phyloP scores from a whole-genome alignment of 1,284 basidiomycete genomes.

The Naganishia liquefaciens region DNA sequence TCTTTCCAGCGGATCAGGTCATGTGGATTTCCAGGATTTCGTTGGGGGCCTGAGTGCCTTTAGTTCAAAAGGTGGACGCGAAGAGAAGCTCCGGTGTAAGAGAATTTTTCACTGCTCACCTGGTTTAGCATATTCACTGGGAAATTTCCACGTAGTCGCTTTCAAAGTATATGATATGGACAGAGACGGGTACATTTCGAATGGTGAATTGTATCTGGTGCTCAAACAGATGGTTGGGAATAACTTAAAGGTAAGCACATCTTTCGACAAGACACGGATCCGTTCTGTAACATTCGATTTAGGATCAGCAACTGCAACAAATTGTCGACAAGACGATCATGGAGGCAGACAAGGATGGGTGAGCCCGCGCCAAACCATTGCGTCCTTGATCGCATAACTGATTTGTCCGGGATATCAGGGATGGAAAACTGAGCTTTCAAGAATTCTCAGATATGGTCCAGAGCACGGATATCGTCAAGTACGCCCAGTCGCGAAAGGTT shows the following conservation, averaged over 20 bases:
- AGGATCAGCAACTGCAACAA: slow-evolving; percentile 98
- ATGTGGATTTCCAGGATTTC: slow-evolving; percentile 99
- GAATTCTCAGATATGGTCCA: slow-evolving; percentile 97
- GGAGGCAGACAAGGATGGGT: slow-evolving; percentile 95
- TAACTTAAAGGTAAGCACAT: slow-evolving; percentile 78
- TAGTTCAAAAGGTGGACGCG: slow-evolving; percentile 89
- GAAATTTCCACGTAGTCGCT: slow-evolving; percentile 63
- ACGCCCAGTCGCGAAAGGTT: slow-evolving; percentile 27
- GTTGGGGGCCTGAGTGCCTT: slow-evolving; percentile 97
- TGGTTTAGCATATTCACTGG: too few relatives aligned
- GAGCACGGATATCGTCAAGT: slow-evolving; percentile 68
- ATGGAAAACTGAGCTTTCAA: slow-evolving; percentile 94
- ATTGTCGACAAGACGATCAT: slow-evolving; percentile 99
- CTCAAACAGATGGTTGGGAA: slow-evolving; percentile 99
- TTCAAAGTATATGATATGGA: slow-evolving; percentile 99
- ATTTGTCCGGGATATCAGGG: slow-evolving; percentile 55
- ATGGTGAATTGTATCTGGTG: slow-evolving; percentile 96
- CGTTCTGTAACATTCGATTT: slow-evolving; percentile 9
- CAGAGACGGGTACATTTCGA: slow-evolving; percentile 95
- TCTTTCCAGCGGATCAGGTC: slow-evolving; percentile 78
- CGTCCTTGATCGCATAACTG: background rate
- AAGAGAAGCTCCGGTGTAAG: slow-evolving; percentile 94
- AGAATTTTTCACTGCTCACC: slow-evolving; percentile 35
- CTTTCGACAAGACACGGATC: background rate
- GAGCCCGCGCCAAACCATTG: slow-evolving; percentile 32